Base-by-base conservation (phyloP, 352 stramenopile genomes). In the Nothophytophthora sp. region DNA sequence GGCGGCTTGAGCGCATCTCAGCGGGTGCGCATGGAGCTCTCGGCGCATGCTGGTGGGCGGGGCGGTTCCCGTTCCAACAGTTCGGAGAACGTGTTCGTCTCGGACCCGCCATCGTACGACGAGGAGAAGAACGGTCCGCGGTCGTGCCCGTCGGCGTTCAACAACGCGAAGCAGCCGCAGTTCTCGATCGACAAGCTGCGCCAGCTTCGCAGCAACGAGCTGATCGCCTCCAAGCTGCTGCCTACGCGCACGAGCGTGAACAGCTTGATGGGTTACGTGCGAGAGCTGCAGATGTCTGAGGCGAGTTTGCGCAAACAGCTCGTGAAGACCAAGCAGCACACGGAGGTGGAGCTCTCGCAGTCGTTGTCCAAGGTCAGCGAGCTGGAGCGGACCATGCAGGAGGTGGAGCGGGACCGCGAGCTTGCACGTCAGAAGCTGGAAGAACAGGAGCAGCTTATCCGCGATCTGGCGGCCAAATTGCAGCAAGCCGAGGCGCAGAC, bases 241-340 rank as follows among this genome's bases (percentile, higher is more conserved):
- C 76, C 80, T 2, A 80, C 71, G 10, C 73, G 68, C 18, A 72
- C 67, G 19, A 79, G 68, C 13, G 59, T 93, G 35, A 79, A 88
- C 39, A 86, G 67, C 33, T 45, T 93, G 10, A 87, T 93, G 56
- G 80, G 73, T 11, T 91, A 91, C 45, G 80, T 93, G 35, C 76
- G 70, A 0, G 82, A 93, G 44, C 52, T 93, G 28, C 70, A 93
- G 30, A 45, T 70, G 16, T 93, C 82, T 2, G 80, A 89, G 46
- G 69, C 77, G 15, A 80, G 52, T 41, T 32, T 90, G 33, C 80
- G 80, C 9, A 65, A 73, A 15, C 76, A 92, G 19, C 49, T 92
- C 7, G 70, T 81, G 10, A 73, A 70, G 25, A 74, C 59, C 5
- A 75, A 73, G 16, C 70, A 84, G 50, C 57, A 80, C 33, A 74